Conservation (phyloP, 2,329 filamentous ascomycete genomes). For the Dendryphion nanum region DNA sequence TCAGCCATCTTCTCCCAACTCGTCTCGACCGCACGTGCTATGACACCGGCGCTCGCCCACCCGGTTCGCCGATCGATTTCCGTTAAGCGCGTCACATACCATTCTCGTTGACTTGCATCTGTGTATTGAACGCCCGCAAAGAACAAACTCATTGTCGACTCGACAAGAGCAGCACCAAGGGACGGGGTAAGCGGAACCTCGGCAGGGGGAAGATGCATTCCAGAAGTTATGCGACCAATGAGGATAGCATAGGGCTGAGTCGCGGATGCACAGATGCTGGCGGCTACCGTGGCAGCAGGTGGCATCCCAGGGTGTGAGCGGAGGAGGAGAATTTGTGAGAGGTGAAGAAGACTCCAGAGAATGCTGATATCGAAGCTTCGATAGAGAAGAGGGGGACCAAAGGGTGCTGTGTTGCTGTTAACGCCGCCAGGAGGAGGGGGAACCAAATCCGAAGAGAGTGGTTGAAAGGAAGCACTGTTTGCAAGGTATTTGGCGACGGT, state of each 20-base stretch:
- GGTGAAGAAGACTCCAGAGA: conserved; percentile 84
- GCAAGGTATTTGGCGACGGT: conserved; percentile 56
- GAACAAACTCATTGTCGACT: conserved; percentile 79
- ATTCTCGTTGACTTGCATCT: conserved; percentile 69
- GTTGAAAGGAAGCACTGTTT: conserved; percentile 73
- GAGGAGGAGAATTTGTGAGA: conserved; percentile 78
- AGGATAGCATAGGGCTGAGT: conserved; percentile 70
- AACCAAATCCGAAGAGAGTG: conserved; percentile 67
- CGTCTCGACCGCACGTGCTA: conserved; percentile 80
- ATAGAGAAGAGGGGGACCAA: conserved; percentile 78
- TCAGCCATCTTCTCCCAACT: conserved; percentile 76
- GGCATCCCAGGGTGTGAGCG: conserved; percentile 87
- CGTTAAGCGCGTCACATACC: conserved; percentile 71
- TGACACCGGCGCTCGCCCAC: conserved; percentile 79
- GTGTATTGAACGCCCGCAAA: conserved; percentile 81
- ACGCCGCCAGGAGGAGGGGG: conserved; percentile 46
- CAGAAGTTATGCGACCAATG: conserved; percentile 78
- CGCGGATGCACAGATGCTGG: conserved; percentile 70
- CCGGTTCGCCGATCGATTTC: conserved; percentile 79
- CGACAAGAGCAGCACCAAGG: conserved; percentile 77
- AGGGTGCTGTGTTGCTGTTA: conserved; percentile 60
- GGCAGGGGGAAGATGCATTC: conserved; percentile 50
- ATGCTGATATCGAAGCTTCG: conserved; percentile 83
- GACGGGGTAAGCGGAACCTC: conserved; percentile 66
- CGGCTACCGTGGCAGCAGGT: conserved; percentile 83